A percentile compares a stretch with the other conserved stretches of the same genome.
These are phyloP conservation scores for Jackrogersella minutella DNA, from an alignment of 495 filamentous ascomycete species.

Conservation along the genomic window DNA sequence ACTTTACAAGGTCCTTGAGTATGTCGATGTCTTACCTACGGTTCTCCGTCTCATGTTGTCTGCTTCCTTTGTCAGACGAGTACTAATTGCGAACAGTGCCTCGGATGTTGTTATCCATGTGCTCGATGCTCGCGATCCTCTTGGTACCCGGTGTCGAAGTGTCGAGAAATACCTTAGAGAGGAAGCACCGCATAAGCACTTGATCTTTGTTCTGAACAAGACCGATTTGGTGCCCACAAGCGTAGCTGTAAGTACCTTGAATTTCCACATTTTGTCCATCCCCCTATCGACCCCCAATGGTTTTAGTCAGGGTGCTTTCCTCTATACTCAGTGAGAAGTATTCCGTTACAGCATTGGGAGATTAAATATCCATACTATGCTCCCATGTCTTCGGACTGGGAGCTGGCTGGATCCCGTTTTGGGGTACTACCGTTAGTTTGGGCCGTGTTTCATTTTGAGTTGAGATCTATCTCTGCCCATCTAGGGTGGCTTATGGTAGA, in stretches of 20 bases:
- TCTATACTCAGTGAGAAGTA: conserved; percentile 69
- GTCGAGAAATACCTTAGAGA: conserved; percentile 93
- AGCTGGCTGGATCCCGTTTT: conserved; percentile 85
- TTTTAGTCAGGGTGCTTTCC: conserved; percentile 95
- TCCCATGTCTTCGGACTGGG: conserved; percentile 62
- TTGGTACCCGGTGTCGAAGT: conserved; percentile 87
- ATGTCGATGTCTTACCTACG: background rate
- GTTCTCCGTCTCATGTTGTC: background rate
- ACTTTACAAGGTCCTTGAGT: conserved; percentile 94
- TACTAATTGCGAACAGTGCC: conserved; percentile 44
- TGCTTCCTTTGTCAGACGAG: background rate
- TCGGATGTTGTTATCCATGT: conserved; percentile 96
- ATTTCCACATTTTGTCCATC: conserved; percentile 22
- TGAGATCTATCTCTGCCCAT: conserved; percentile 70
- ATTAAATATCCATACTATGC: conserved; percentile 74
- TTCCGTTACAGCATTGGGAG: conserved; percentile 99
- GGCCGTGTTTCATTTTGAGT: conserved; percentile 78
- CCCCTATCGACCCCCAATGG: conserved; percentile 61
- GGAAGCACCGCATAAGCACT: conserved; percentile 94
- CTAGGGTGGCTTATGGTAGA: conserved; percentile 65
- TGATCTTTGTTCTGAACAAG: conserved; percentile 94
- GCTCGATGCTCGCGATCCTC: conserved; percentile 90
- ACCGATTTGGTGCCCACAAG: conserved; percentile 93
- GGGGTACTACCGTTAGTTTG: conserved; percentile 79
- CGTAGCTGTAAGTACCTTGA: conserved; percentile 81